A percentile compares a stretch with the other conserved stretches of the same genome.
phyloP scores from a whole-genome alignment of 2,329 filamentous ascomycete species.

The Coniochaeta pulveracea region DNA sequence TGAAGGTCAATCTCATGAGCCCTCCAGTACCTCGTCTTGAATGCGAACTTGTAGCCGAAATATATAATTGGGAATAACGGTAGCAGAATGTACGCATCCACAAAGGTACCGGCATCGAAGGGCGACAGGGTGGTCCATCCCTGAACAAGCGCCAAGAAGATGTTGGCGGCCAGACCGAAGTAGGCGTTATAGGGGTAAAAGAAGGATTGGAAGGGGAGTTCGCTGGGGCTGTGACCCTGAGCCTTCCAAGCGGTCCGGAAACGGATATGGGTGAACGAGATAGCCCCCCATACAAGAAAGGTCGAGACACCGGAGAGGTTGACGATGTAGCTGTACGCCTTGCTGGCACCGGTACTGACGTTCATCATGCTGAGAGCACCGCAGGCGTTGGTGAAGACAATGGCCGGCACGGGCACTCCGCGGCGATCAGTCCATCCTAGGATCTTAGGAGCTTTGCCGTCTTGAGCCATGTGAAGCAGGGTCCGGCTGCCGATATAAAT shows the following conservation, averaged over 20 bases:
- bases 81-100: conserved; percentile 51
- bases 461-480: conserved; percentile 64
- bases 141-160: conserved; percentile 49
- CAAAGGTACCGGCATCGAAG: conserved; percentile 46
- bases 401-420: conserved; percentile 49
- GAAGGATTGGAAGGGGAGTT: conserved; percentile 43
- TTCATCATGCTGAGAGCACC: conserved; percentile 69
- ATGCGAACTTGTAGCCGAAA: conserved; percentile 39
- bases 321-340: conserved; percentile 58
- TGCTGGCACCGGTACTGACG: conserved; percentile 51
- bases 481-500: conserved; percentile 71
- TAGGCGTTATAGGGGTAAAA: conserved; percentile 48
- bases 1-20: conserved; percentile 43
- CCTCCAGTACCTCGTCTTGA: conserved; percentile 38
- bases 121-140: conserved; percentile 50
- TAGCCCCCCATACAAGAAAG: conserved; percentile 61
- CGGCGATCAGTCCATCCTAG: conserved; percentile 55
- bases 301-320: conserved; percentile 60
- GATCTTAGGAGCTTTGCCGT: conserved; percentile 58
- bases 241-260: conserved; percentile 53
- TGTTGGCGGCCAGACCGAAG: conserved; percentile 43
- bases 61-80: conserved; percentile 49
- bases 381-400: conserved; percentile 59
- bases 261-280: conserved; percentile 60
- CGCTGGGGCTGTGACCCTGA: conserved; percentile 42